Percentiles rank a stretch among this genome's conserved stretches.
These are phyloP conservation scores for Lachnellula hyalina DNA, from an alignment of 2,329 filamentous ascomycete species.

Conservation along the genomic window DNA sequence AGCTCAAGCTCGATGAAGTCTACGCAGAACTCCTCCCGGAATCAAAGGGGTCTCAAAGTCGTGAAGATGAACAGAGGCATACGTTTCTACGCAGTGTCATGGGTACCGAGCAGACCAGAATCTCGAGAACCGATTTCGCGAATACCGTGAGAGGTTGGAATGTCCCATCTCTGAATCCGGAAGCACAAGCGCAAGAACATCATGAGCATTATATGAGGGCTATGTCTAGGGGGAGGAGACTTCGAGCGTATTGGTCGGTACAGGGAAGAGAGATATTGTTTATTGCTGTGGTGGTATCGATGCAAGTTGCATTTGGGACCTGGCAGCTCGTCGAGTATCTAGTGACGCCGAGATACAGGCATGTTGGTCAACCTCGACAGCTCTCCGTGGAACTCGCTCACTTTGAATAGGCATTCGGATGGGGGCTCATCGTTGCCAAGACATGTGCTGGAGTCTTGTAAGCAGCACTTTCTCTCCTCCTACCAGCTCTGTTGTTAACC, in stretches of 20 bases:
- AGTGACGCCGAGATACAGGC: slow-evolving; percentile 38
- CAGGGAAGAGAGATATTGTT: slow-evolving; percentile 48
- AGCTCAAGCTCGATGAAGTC: slow-evolving; percentile 47
- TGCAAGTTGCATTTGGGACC: slow-evolving; percentile 46
- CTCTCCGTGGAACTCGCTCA: neutral
- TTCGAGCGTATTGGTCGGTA: slow-evolving; percentile 51
- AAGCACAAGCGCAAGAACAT: slow-evolving; percentile 42
- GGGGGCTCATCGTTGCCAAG: slow-evolving; percentile 52
- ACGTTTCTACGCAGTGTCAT: slow-evolving; percentile 48
- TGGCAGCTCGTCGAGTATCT: slow-evolving; percentile 53
- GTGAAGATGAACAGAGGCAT: slow-evolving; percentile 40
- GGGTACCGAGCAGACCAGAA: slow-evolving; percentile 36
- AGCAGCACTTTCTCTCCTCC: neutral
- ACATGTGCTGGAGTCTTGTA: slow-evolving; percentile 50
- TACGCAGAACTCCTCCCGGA: slow-evolving; percentile 46
- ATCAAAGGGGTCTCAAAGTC: slow-evolving; percentile 36
- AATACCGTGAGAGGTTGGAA: slow-evolving; percentile 41
- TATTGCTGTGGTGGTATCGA: slow-evolving; percentile 40
- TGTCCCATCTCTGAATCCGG: slow-evolving; percentile 43
- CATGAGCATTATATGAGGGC: slow-evolving; percentile 40
- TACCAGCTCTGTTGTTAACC: neutral
- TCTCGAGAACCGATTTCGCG: slow-evolving; percentile 43
- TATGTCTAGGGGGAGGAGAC: slow-evolving; percentile 40
- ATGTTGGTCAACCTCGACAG: slow-evolving; percentile 23
- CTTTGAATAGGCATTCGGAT: slow-evolving; percentile 38